Percentiles rank a stretch among this genome's conserved stretches.
Conservation (phyloP, 2,329 filamentous ascomycete species). For the Monosporascus ibericus region DNA sequence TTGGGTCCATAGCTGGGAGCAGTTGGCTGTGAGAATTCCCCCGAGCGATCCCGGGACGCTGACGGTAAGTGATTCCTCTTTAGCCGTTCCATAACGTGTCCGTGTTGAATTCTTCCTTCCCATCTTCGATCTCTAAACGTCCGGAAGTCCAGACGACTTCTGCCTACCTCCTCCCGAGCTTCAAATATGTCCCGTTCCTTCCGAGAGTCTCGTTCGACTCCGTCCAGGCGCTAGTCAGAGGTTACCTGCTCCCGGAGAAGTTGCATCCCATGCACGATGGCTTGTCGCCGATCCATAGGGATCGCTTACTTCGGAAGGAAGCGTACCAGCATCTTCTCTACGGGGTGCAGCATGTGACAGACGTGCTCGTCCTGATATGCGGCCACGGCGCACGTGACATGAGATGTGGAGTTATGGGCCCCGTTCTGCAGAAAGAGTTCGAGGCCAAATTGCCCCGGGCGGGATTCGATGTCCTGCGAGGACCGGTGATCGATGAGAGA, state of each 20-base stretch:
- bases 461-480: constrained; percentile 43
- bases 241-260: constrained; percentile 57
- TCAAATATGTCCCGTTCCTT: constrained; percentile 71
- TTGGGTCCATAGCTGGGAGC: constrained; percentile 9
- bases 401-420: constrained; percentile 77
- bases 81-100: constrained; percentile 81
- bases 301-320: constrained; percentile 43
- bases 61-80: constrained; percentile 23
- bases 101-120: constrained; percentile 70
- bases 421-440: constrained; percentile 67
- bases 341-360: constrained; percentile 55
- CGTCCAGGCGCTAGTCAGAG: constrained; percentile 54
- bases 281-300: constrained; percentile 52
- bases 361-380: constrained; percentile 78
- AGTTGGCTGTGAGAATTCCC: too few species aligned
- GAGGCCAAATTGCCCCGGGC: constrained; percentile 46
- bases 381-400: constrained; percentile 77
- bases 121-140: constrained; percentile 44
- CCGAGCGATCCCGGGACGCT: constrained; percentile 12
- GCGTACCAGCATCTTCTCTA: constrained; percentile 46
- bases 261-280: constrained; percentile 57
- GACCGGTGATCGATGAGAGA: constrained; percentile 35
- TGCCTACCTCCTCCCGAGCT: constrained; percentile 74
- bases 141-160: constrained; percentile 50
- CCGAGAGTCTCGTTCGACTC: constrained; percentile 54